These are phyloP conservation scores for Chaetomidium leptoderma DNA, from an alignment of 495 filamentous ascomycete genomes.

Conservation along the genomic window DNA sequence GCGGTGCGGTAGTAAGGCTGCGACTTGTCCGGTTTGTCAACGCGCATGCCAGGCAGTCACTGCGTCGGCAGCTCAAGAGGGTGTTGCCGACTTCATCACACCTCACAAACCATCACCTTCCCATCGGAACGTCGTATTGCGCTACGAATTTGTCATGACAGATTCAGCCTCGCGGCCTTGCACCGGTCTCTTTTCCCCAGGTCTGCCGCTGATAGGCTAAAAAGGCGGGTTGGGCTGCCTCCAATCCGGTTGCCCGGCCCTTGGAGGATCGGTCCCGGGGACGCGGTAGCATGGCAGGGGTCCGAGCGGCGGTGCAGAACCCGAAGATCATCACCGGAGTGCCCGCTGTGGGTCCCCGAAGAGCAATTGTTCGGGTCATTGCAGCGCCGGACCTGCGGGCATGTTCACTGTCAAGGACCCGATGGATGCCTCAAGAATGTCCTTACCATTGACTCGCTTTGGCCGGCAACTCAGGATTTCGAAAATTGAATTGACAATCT, in stretches of 20 bases:
- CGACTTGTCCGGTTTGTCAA: too few relatives aligned
- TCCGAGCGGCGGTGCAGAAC: neutral
- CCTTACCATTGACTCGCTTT: too few relatives aligned
- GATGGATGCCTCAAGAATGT: too few relatives aligned
- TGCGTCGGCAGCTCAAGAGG: neutral
- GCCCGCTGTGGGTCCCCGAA: too few relatives aligned
- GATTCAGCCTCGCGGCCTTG: neutral
- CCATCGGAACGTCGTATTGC: neutral
- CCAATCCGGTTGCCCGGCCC: neutral
- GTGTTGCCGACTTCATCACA: neutral
- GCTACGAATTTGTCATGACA: constrained; percentile 1
- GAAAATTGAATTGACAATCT: too few relatives aligned
- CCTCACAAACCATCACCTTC: neutral
- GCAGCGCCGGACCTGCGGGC: too few relatives aligned
- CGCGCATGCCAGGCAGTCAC: too few relatives aligned
- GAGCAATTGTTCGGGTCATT: too few relatives aligned
- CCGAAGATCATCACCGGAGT: neutral
- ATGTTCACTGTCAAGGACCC: too few relatives aligned
- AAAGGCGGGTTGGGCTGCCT: neutral
- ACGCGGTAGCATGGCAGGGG: neutral
- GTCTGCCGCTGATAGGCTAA: neutral
- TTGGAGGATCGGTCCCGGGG: neutral
- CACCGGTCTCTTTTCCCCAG: neutral
- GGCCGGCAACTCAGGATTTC: too few relatives aligned
- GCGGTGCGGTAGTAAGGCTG: too few relatives aligned